Evolutionary conservation across 441 rosid species (phyloP).

Genomic region (Sinapis alba): DNA sequence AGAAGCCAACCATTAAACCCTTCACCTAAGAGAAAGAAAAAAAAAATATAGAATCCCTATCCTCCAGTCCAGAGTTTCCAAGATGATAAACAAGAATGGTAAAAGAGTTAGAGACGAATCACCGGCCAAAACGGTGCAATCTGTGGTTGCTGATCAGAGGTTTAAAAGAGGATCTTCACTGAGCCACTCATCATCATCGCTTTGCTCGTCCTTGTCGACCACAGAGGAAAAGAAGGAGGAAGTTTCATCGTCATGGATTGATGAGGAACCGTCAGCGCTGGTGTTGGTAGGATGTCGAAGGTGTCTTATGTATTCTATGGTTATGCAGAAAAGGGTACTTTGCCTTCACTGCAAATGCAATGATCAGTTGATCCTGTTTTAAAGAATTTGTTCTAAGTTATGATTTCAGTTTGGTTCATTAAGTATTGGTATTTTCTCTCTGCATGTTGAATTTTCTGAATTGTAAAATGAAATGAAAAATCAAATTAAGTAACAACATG

Average conservation of each 20-base stretch:
- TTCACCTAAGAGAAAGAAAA: constrained; percentile 16
- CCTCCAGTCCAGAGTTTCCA: neutral
- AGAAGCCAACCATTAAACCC: constrained; percentile 3
- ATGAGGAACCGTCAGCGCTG: constrained; percentile 11
- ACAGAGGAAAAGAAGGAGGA: constrained; percentile 33
- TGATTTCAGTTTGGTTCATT: constrained; percentile 2
- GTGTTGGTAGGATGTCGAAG: constrained; percentile 30
- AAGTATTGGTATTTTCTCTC: constrained; percentile 1
- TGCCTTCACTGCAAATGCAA: constrained; percentile 14
- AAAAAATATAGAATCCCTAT: constrained; percentile 5
- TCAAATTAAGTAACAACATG: no score
- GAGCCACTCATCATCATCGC: constrained; percentile 19
- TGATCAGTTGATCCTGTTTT: constrained; percentile 15
- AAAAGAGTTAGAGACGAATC: constrained; percentile 11
- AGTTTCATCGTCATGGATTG: constrained; percentile 33
- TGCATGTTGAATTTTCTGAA: neutral
- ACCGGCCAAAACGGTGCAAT: neutral
- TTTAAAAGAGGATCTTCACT: constrained; percentile 5
- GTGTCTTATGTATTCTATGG: constrained; percentile 24
- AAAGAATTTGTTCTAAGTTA: neutral
- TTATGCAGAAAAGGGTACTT: neutral
- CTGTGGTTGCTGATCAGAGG: constrained; percentile 10
- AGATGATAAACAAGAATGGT: constrained; percentile 32
- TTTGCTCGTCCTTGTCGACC: constrained; percentile 30
- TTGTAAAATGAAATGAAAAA: neutral